phyloP scores from a whole-genome alignment of 106 monocot genomes.

The Acorus calamus region DNA sequence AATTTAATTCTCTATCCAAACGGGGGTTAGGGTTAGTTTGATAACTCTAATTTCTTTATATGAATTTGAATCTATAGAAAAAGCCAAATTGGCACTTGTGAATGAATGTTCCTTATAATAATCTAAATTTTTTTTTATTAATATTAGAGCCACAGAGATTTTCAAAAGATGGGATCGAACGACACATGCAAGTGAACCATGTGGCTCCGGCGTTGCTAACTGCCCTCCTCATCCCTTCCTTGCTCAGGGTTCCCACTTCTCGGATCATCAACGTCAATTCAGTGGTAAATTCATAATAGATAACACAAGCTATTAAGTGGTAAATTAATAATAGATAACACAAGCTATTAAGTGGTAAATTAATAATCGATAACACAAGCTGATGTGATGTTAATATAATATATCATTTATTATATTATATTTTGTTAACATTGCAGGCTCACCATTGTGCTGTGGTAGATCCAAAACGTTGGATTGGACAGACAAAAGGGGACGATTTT shows the following conservation, averaged over 20 bases:
- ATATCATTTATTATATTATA: no score
- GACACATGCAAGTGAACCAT: conserved; percentile 4
- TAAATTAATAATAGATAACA: no score
- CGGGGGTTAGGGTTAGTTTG: no score
- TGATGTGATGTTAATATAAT: no score
- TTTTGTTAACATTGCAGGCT: conserved; percentile 1
- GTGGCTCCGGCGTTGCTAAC: conserved; percentile 10
- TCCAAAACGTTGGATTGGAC: conserved; percentile 1
- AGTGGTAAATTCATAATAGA: conserved; percentile 6
- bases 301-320: no score
- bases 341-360: no score
- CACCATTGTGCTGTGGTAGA: conserved; percentile 11
- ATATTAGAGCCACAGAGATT: conserved; percentile 1
- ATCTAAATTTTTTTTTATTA: background rate
- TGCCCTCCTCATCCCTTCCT: conserved; percentile 10
- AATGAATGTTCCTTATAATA: no score
- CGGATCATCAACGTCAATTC: conserved; percentile 14
- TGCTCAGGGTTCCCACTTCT: conserved; percentile 7
- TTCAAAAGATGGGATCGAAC: background rate
- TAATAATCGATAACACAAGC: no score
- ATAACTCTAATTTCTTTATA: no score
- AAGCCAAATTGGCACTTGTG: no score
- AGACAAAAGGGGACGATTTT: background rate
- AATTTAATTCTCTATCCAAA: no score
- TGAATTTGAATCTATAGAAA: no score